Conservation (phyloP, 176 grass and related monocot species). For the Oryza officinalis region DNA sequence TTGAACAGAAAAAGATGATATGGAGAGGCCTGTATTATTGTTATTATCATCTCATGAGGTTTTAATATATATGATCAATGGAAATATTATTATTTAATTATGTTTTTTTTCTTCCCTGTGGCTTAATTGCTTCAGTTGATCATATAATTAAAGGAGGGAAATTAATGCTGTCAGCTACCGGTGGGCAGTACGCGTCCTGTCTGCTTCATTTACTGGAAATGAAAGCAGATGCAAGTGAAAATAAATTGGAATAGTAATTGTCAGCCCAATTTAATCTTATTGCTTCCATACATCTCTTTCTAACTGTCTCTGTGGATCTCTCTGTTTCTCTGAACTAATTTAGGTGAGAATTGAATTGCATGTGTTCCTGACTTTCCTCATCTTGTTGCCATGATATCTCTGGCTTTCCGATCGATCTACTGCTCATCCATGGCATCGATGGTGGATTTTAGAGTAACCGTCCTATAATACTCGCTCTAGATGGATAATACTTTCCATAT, state of each 20-base stretch:
- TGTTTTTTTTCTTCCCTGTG: not conserved
- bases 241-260: not conserved
- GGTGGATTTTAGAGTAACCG: not conserved
- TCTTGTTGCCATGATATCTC: not conserved
- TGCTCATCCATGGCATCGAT: not conserved
- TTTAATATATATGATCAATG: not conserved
- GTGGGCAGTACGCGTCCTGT: not conserved
- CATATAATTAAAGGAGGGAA: not conserved
- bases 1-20: not conserved
- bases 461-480: no score
- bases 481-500: no score
- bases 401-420: not conserved
- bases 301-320: not conserved
- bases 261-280: not conserved
- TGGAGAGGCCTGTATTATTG: not conserved
- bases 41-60: not conserved
- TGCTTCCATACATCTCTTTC: not conserved
- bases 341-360: not conserved
- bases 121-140: not conserved
- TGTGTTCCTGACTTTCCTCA: not conserved
- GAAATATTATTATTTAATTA: not conserved
- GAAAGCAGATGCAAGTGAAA: not conserved
- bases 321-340: not conserved
- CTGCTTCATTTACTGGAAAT: not conserved
- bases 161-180: not conserved